These are phyloP conservation scores for Holtermannia corniformis DNA, from an alignment of 768 basidiomycete genomes.

Conservation along the genomic window DNA sequence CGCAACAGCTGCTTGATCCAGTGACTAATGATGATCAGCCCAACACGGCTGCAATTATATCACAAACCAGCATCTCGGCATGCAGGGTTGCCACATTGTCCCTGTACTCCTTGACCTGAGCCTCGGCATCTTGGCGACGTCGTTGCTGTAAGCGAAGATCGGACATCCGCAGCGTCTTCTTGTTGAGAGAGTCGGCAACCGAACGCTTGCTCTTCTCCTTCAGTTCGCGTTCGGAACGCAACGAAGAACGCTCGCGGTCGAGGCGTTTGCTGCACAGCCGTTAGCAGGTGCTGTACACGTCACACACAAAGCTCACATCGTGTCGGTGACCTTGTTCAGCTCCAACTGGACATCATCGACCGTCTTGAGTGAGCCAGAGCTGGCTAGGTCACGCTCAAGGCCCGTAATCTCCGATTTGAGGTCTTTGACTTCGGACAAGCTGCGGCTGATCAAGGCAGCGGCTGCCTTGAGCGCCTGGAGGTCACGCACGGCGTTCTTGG, in stretches of 20 bases:
- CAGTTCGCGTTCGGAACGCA: constrained; percentile 25
- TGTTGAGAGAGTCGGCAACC: constrained; percentile 17
- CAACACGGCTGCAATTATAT: not conserved
- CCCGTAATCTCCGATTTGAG: constrained; percentile 54
- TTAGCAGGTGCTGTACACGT: too few relatives aligned
- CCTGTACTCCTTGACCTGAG: constrained; percentile 24
- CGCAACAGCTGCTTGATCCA: not conserved
- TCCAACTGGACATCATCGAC: constrained; percentile 76
- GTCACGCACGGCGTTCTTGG: constrained; percentile 50
- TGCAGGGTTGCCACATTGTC: constrained; percentile 21
- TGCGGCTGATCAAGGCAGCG: constrained; percentile 31
- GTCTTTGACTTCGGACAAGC: constrained; percentile 36
- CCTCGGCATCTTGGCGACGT: constrained; percentile 22
- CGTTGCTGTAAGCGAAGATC: constrained; percentile 23
- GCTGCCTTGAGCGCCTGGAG: constrained; percentile 48
- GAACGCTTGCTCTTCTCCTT: constrained; percentile 19
- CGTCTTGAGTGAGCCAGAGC: constrained; percentile 69
- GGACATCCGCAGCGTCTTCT: constrained; percentile 23
- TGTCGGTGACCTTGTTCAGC: constrained; percentile 53
- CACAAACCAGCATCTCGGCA: constrained; percentile 17
- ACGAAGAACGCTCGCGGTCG: constrained; percentile 18
- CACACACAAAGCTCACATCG: constrained; percentile 54
- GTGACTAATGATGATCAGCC: not conserved
- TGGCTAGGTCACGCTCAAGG: constrained; percentile 60
- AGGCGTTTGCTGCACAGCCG: constrained; percentile 25